phyloP scores from a whole-genome alignment of 208 protist species.

The Acanthamoeba culbertsoni region DNA sequence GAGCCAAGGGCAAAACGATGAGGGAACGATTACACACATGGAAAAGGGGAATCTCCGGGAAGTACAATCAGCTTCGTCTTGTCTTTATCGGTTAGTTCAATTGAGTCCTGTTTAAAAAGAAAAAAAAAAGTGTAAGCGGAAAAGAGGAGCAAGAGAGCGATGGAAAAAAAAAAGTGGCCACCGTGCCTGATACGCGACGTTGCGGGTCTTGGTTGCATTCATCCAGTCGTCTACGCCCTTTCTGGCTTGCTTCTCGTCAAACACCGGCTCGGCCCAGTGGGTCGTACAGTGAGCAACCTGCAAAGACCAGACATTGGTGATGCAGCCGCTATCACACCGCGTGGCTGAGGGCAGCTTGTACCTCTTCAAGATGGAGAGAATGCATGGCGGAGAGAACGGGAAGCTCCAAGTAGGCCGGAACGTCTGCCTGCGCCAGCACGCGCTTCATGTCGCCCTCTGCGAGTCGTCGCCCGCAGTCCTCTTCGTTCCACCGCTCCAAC shows the following conservation, averaged over 20 bases:
- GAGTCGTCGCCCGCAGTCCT: neutral
- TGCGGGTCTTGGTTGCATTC: neutral
- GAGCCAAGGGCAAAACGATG: neutral
- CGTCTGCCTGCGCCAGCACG: neutral
- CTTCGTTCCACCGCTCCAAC: neutral
- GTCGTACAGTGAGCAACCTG: neutral
- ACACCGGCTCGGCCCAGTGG: neutral
- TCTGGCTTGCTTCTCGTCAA: neutral
- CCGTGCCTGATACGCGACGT: neutral
- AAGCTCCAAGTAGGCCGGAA: neutral
- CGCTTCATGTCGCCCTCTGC: neutral
- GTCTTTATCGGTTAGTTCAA: neutral
- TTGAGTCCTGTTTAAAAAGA: neutral
- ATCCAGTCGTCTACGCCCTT: neutral
- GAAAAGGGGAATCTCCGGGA: too few species aligned
- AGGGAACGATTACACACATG: too few species aligned
- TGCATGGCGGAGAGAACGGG: neutral
- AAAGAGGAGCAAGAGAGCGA: neutral
- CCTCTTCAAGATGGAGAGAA: neutral
- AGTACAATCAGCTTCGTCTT: conserved; percentile 21
- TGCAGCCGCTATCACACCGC: too few species aligned
- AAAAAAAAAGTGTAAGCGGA: neutral
- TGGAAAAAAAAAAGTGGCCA: too few species aligned
- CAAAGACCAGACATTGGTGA: too few species aligned
- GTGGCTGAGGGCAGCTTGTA: neutral